phyloP scores from a whole-genome alignment of 2,329 filamentous ascomycete genomes.

The Dendrostoma leiphaemia region DNA sequence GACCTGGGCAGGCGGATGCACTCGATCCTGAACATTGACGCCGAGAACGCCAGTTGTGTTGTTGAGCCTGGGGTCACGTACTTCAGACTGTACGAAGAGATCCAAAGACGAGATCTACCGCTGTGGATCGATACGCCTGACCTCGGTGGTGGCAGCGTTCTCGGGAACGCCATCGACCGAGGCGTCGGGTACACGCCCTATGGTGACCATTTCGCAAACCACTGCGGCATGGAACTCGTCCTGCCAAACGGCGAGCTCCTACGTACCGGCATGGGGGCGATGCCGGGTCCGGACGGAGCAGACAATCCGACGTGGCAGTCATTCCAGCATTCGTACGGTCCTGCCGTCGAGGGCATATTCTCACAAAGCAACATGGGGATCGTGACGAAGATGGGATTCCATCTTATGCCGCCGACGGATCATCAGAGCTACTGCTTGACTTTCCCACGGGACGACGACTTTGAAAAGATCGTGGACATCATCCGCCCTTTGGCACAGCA shows the following conservation, averaged over 20 bases:
- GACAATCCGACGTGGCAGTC: slow-evolving; percentile 38
- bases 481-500: slow-evolving; percentile 34
- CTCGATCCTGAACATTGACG: slow-evolving; percentile 48
- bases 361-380: slow-evolving; percentile 51
- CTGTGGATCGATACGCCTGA: slow-evolving; percentile 44
- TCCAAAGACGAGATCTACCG: slow-evolving; percentile 37
- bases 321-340: slow-evolving; percentile 39
- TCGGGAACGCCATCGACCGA: slow-evolving; percentile 45
- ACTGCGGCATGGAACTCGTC: slow-evolving; percentile 43
- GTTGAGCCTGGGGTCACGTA: slow-evolving; percentile 57
- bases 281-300: slow-evolving; percentile 36
- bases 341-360: slow-evolving; percentile 44
- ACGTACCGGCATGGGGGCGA: slow-evolving; percentile 46
- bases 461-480: slow-evolving; percentile 33
- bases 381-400: slow-evolving; percentile 53
- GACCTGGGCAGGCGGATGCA: slow-evolving; percentile 55
- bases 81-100: slow-evolving; percentile 47
- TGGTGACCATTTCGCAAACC: slow-evolving; percentile 38
- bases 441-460: slow-evolving; percentile 34
- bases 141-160: slow-evolving; percentile 39
- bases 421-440: slow-evolving; percentile 40
- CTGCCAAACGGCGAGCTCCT: slow-evolving; percentile 43
- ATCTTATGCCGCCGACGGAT: slow-evolving; percentile 33
- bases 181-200: slow-evolving; percentile 46
- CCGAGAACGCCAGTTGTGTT: slow-evolving; percentile 45